These are phyloP conservation scores for Geotrichum ghanense DNA, from an alignment of 805 yeast species.

Conservation along the genomic window DNA sequence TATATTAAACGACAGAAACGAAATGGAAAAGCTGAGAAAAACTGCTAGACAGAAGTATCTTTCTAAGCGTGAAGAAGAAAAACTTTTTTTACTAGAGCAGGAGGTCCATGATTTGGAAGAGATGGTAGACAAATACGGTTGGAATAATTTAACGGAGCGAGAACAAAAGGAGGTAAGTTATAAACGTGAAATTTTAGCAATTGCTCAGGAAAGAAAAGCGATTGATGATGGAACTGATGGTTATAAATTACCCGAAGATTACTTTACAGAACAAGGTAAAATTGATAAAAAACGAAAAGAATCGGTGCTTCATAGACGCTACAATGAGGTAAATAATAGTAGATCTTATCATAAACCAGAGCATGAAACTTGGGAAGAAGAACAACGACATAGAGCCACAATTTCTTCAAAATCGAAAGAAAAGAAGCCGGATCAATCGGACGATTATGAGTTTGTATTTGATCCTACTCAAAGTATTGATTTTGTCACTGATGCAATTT, in stretches of 20 bases:
- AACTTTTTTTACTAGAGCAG: constrained; percentile 30
- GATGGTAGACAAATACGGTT: constrained; percentile 40
- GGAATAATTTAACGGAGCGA: constrained; percentile 36
- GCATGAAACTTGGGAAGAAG: constrained; percentile 39
- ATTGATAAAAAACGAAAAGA: constrained; percentile 45
- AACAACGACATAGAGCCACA: constrained; percentile 33
- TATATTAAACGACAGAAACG: constrained; percentile 3
- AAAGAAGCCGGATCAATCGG: constrained; percentile 28
- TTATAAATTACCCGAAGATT: constrained; percentile 48
- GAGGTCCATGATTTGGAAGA: constrained; percentile 41
- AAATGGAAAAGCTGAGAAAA: constrained; percentile 29
- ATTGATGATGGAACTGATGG: constrained; percentile 26
- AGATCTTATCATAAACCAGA: constrained; percentile 18
- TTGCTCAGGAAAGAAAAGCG: constrained; percentile 32
- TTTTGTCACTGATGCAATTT: constrained; percentile 34
- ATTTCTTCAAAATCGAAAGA: constrained; percentile 11
- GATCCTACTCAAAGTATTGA: constrained; percentile 53
- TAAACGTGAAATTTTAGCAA: constrained; percentile 38
- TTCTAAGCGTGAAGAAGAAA: constrained; percentile 37
- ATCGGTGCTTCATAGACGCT: constrained; percentile 34
- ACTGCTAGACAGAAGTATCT: constrained; percentile 40
- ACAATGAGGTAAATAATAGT: constrained; percentile 17
- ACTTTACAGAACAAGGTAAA: constrained; percentile 38
- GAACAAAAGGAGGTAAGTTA: constrained; percentile 42
- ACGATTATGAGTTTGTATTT: constrained; percentile 63